Base-by-base conservation (phyloP, 352 stramenopile genomes). In the Plasmopara muralis region DNA sequence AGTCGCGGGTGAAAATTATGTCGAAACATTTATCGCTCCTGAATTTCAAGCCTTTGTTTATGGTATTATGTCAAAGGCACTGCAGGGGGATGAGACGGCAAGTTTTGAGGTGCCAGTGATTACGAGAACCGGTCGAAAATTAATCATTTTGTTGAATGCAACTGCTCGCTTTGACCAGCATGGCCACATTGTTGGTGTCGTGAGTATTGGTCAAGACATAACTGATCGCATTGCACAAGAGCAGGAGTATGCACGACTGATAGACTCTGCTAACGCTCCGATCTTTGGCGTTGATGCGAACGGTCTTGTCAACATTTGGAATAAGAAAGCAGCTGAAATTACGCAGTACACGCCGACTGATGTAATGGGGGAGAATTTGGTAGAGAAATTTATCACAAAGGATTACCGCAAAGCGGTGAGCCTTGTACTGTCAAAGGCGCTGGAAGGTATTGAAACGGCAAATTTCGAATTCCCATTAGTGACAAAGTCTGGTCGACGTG, bases 391-490 rank as follows among this genome's bases (percentile, higher is more conserved):
- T 55, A 96, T 97, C 57, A 74, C 77, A 0, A 54, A 75, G 4
- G 72, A 95, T 38, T 86, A 86, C 48, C 73, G 81, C 10, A 54
- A 53, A 5, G 66, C 64, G 4, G 80, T 94, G 12, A 68, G 66
- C 6, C 57, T 78, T 0, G 80, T 92, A 2, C 67, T 94, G 35
- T 70, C 62, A 8, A 81, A 86, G 48, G 80, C 80, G 0, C 66
- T 79, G 30, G 62, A 77, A 31, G 83, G 79, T 6, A 51, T 74
- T n/a, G 78, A 79, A 30, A 89, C 81, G 0, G 82, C 81, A 13
- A 92, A 93, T 44, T 95, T 93, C 43, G 82, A 95, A 55, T 91
- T 95, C 51, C 82, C 80, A 14, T 42, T 95, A 5, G 87, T 93
- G 40, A 93, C 84, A 5, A 90, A 85, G 14, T 66, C 70, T n/a